phyloP scores from a whole-genome alignment of 805 yeast species.

The Yamadazyma akitaensis region DNA sequence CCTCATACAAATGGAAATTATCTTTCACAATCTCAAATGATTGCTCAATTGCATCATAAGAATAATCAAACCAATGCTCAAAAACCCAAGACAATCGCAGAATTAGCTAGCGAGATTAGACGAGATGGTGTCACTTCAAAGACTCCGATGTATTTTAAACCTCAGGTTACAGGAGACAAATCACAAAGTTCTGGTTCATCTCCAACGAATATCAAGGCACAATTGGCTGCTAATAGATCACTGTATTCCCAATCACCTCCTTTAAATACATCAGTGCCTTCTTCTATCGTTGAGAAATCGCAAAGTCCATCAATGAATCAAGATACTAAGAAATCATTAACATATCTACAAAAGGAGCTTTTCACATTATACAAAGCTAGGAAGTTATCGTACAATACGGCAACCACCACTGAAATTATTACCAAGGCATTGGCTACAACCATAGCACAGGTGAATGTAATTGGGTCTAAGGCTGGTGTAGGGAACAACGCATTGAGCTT shows the following conservation, averaged over 20 bases:
- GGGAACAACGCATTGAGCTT: conserved; percentile 76
- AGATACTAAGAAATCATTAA: conserved; percentile 70
- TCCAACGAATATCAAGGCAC: conserved; percentile 37
- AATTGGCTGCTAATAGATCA: conserved; percentile 45
- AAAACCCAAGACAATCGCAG: conserved; percentile 40
- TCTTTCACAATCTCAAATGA: conserved; percentile 20
- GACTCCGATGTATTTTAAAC: conserved; percentile 35
- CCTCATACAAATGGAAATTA: conserved; percentile 10
- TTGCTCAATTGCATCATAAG: conserved; percentile 20
- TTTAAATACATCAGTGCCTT: conserved; percentile 13
- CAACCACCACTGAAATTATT: conserved; percentile 76
- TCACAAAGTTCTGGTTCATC: conserved; percentile 1
- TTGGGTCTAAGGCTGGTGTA: conserved; percentile 81
- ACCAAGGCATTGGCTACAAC: conserved; percentile 93
- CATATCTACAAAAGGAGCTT: conserved; percentile 82
- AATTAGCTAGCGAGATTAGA: conserved; percentile 38
- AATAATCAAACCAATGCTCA: conserved; percentile 15
- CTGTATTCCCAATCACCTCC: conserved; percentile 18
- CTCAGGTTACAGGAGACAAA: conserved; percentile 14
- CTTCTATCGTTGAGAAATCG: conserved; percentile 1
- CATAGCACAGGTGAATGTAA: conserved; percentile 83
- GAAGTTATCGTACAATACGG: conserved; percentile 67
- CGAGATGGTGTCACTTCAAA: conserved; percentile 30
- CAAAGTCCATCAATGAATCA: conserved; percentile 40
- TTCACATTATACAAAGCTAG: conserved; percentile 76